phyloP scores from a whole-genome alignment of 768 basidiomycete genomes.

The Agrocybe praecox region DNA sequence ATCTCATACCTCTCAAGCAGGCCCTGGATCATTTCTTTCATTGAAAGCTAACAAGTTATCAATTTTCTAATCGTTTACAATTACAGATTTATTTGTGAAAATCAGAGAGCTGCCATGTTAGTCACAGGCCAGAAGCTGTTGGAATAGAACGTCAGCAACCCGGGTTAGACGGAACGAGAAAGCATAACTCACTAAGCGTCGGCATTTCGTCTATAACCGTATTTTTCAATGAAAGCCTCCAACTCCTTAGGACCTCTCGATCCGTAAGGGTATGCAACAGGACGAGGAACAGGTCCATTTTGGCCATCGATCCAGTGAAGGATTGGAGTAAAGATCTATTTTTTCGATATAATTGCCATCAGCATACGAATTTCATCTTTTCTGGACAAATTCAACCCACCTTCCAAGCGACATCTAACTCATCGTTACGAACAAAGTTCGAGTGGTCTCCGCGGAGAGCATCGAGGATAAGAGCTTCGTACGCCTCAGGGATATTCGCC shows the following conservation, averaged over 20 bases:
- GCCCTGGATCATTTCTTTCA: background rate
- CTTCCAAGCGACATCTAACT: constrained; percentile 98
- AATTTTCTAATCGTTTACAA: constrained; percentile 7
- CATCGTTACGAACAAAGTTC: constrained; percentile 98
- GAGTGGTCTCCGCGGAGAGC: constrained; percentile 98
- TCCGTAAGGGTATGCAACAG: constrained; percentile 86
- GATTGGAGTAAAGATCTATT: constrained; percentile 90
- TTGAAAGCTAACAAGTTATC: background rate
- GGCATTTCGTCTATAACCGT: constrained; percentile 73
- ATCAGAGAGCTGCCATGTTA: constrained; percentile 60
- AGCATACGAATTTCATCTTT: background rate
- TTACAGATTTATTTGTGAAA: constrained; percentile 5
- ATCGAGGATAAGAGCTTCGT: constrained; percentile 94
- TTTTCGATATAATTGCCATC: background rate
- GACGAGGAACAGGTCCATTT: constrained; percentile 66
- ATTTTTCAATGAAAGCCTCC: constrained; percentile 71
- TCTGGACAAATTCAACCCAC: constrained; percentile 40
- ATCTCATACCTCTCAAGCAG: background rate
- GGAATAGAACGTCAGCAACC: constrained; percentile 10
- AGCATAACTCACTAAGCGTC: constrained; percentile 67
- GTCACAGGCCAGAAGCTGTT: constrained; percentile 75
- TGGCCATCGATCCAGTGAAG: constrained; percentile 94
- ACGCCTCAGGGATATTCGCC: constrained; percentile 92
- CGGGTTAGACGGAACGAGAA: constrained; percentile 18
- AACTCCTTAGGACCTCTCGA: constrained; percentile 92